Base-by-base conservation (phyloP, 768 basidiomycete species). In the Pleurotus cornucopiae region DNA sequence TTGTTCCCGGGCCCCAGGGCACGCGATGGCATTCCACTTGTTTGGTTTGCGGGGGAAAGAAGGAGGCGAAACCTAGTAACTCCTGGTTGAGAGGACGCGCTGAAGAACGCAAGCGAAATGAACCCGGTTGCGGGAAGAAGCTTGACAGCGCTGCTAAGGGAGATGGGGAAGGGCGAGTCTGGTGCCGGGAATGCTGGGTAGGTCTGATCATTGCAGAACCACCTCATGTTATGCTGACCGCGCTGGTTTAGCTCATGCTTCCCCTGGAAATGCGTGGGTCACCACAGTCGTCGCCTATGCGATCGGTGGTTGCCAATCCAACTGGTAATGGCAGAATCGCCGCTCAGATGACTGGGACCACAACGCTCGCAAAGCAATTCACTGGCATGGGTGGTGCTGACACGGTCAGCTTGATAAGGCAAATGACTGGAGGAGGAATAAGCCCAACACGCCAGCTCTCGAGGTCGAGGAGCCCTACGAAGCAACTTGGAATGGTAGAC, bases 121-220 rank as follows among this genome's bases (percentile, higher is more conserved):
- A 80, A 58, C 84, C 89, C 6, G 91, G 91, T 6, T 94, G 91
- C 62, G 87, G 89, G 7, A 94, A 94, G 73, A 83, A 78, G 60
- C 69, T 93, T 12, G 91, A 94, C 65, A 90, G 89, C 61, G 89
- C 85, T 21, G 91, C 91, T 11, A 92, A 88, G 70, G 78, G 74
- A 30, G 89, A 87, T 63, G 72, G 69, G 7, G 81, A 85, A 38
- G 86, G 86, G 0, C 79, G 81, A 11, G 81, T 91, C 25, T 93
- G 89, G 88, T 94, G 91, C 69, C 78, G 89, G 62, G 90, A 91
- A 69, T 94, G 91, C 67, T 73, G 85, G 64, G 91, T 92, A 61
- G 72, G 83, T 72, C 26, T 16, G 3, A 34, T 34, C 30, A 34
- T 34, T 34, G 30, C 30, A 11, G 30, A 57, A 16, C 54, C 62